A percentile compares a stretch with the other conserved stretches of the same genome.
Evolutionary conservation across 176 grass and related monocot genomes (phyloP).

Genomic region (Pharus latifolius): DNA sequence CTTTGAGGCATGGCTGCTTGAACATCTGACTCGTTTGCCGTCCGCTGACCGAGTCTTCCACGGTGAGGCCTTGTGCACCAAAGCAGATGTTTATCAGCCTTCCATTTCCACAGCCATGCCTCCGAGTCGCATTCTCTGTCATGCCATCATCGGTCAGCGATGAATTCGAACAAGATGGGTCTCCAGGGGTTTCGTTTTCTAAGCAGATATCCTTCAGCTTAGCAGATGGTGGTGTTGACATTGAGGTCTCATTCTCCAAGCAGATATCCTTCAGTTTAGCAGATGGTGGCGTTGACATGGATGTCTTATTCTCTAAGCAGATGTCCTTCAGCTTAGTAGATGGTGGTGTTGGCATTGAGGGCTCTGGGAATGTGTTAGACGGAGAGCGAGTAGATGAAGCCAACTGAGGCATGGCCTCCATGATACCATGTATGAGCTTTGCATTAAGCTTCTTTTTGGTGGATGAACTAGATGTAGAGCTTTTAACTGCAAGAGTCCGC

Average conservation of each 20-base stretch:
- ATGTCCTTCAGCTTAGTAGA: slow-evolving; percentile 51
- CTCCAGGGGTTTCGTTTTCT: slow-evolving; percentile 13
- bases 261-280: slow-evolving; percentile 49
- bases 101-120: slow-evolving; percentile 32
- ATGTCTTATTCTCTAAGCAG: slow-evolving; percentile 20
- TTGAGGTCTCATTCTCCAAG: slow-evolving; percentile 24
- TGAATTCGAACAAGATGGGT: slow-evolving; percentile 65
- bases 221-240: slow-evolving; percentile 13
- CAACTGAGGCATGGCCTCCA: slow-evolving; percentile 77
- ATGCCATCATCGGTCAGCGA: slow-evolving; percentile 13
- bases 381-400: not conserved
- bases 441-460: slow-evolving; percentile 68
- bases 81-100: slow-evolving; percentile 91
- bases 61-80: slow-evolving; percentile 58
- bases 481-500: slow-evolving; percentile 59
- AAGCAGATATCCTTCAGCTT: slow-evolving; percentile 54
- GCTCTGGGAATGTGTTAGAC: not conserved
- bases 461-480: slow-evolving; percentile 32
- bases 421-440: slow-evolving; percentile 65
- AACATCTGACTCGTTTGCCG: slow-evolving; percentile 46
- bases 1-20: slow-evolving; percentile 38
- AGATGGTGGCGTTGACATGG: slow-evolving; percentile 9
- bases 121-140: slow-evolving; percentile 10
- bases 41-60: slow-evolving; percentile 47
- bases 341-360: slow-evolving; percentile 31